Evolutionary conservation across 2,329 filamentous ascomycete species (phyloP), one percentile per base, ranked within the genome.

Genomic region (Akanthomyces muscarius): DNA sequence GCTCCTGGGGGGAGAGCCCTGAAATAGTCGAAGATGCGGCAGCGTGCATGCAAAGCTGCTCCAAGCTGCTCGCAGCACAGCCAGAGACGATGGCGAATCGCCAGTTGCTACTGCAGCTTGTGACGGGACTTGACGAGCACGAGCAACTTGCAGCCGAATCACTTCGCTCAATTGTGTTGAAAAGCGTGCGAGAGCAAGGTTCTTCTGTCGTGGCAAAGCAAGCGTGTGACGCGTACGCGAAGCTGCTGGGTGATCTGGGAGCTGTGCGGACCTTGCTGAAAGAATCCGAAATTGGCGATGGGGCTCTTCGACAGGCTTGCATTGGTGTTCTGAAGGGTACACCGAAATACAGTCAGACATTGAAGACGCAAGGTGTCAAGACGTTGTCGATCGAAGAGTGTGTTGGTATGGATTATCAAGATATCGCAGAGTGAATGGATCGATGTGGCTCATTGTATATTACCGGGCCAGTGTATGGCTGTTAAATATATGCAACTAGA

Each of bases 221-320:
- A 11, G 61, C 70, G 18, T 73, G 71, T 60, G 61, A 61, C 25
- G 61, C 66, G 1, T 76, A 73, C 63, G 66, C 76, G 38, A 48
- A 50, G 33, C 64, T 73, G 5, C 65, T 76, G 21, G 72, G 71
- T 6, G 67, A 69, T 16, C 67, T 76, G 10, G 73, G 74, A 8
- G 72, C 73, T 6, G 63, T 68, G 10, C 65, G 71, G 44, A 73
- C 69, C 30, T 64, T 76, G 16, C 70, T 70, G 69, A 71, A 70
- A 53, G 73, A 75, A 66, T 71, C 71, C n/a, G 60, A 62, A 14
- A 28, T 11, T 18, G 13, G 23, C 4, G 10, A 33, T n/a, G 3
- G 3, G 44, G n/a, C 28, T 16, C 33, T 62, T n/a, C 21, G 23
- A 18, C 25, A 50, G 23, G 44, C 52, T 33, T 62, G 51, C 30